These are phyloP conservation scores for Aspergillus pseudoviridinutans DNA, from an alignment of 2,329 filamentous ascomycete species.

Conservation along the genomic window DNA sequence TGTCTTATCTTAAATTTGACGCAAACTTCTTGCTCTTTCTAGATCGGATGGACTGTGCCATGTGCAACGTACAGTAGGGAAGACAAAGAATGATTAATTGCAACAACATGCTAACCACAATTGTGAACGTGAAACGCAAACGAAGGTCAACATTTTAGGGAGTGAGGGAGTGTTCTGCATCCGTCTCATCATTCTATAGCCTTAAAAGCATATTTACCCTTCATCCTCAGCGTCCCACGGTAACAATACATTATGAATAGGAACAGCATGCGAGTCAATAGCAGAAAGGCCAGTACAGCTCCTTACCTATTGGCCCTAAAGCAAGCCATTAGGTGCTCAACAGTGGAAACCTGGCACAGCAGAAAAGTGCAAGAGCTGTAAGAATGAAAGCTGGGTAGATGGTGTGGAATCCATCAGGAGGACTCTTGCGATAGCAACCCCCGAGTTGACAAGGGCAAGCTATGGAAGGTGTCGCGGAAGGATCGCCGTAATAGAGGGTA, in stretches of 20 bases:
- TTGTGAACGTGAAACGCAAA: background rate
- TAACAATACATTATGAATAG: background rate
- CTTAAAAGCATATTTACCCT: background rate
- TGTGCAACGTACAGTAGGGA: background rate
- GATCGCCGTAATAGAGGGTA: conserved; percentile 59
- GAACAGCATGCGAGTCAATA: background rate
- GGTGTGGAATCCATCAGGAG: background rate
- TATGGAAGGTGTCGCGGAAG: conserved; percentile 38
- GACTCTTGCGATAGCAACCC: background rate
- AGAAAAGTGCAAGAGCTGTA: background rate
- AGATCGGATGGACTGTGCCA: background rate
- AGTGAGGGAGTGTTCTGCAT: background rate
- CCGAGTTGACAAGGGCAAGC: background rate
- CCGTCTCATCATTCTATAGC: background rate
- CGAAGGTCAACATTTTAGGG: background rate
- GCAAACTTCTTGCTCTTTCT: no score
- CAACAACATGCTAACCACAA: background rate
- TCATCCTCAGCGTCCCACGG: background rate
- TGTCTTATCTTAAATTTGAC: no score
- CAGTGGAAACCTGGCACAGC: background rate
- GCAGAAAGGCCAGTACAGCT: background rate
- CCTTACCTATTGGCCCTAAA: background rate
- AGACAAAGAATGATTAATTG: background rate
- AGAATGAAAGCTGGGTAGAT: background rate
- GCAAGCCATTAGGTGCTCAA: background rate